Evolutionary conservation across 2,329 filamentous ascomycete genomes (phyloP).

Genomic region (Xylariaceae sp.): DNA sequence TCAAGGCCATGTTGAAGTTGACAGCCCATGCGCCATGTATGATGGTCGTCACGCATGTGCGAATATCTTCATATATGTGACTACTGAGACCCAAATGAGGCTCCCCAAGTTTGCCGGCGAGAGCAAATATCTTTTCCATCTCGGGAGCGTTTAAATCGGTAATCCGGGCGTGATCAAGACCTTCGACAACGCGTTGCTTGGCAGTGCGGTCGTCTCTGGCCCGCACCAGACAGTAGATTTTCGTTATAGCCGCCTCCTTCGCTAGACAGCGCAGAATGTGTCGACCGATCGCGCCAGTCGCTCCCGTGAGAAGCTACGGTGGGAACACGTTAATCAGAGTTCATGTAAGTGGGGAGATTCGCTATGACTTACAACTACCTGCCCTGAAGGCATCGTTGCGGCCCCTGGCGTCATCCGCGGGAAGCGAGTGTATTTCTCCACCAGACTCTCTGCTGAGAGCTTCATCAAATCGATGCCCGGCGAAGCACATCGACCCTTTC

Average conservation of each 20-base stretch:
- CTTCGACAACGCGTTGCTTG: background rate
- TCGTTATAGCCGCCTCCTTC: no score
- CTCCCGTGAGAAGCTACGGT: background rate
- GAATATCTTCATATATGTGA: background rate
- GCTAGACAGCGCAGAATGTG: background rate
- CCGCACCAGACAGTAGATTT: background rate
- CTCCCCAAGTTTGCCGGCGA: background rate
- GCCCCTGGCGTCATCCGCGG: background rate
- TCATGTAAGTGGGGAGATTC: background rate
- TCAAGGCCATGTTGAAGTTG: conserved; percentile 1
- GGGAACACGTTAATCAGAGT: background rate
- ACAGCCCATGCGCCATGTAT: background rate
- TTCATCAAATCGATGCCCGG: no score
- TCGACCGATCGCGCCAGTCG: background rate
- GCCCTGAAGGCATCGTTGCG: background rate
- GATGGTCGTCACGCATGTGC: background rate
- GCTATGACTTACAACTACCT: background rate
- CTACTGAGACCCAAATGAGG: background rate
- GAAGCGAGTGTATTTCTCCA: background rate
- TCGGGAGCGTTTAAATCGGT: background rate
- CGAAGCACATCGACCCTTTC: no score
- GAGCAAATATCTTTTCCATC: background rate
- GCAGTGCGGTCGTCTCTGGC: background rate
- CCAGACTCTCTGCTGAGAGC: background rate
- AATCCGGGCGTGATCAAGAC: background rate